Conservation (phyloP, 345 rosid genomes). For the Turritis glabra region DNA sequence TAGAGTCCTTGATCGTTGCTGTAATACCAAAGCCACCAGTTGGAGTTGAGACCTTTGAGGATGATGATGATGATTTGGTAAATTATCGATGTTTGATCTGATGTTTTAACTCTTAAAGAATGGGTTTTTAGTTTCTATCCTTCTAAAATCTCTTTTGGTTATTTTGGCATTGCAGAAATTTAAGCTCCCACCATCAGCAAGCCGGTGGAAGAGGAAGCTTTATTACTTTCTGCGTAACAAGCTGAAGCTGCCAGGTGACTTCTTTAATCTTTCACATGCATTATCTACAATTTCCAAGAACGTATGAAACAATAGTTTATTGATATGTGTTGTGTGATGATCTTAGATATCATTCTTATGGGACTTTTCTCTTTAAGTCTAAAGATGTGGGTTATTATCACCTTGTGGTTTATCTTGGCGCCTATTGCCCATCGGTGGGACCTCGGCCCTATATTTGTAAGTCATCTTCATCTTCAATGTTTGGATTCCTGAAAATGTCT, state of each 20-base stretch:
- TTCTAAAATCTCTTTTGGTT: neutral
- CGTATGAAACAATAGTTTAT: slow-evolving; percentile 11
- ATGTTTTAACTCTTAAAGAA: neutral
- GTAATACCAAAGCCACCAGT: slow-evolving; percentile 75
- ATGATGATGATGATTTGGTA: slow-evolving; percentile 59
- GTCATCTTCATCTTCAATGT: slow-evolving; percentile 38
- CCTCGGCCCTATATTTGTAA: slow-evolving; percentile 82
- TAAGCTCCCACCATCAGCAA: slow-evolving; percentile 70
- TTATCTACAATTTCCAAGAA: neutral
- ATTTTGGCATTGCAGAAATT: slow-evolving; percentile 54
- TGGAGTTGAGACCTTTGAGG: slow-evolving; percentile 52
- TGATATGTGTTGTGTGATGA: slow-evolving; percentile 34
- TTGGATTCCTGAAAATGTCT: neutral
- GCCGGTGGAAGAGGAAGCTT: slow-evolving; percentile 71
- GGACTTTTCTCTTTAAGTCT: slow-evolving; percentile 68
- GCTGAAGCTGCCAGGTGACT: slow-evolving; percentile 76
- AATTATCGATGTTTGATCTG: neutral
- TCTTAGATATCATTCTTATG: slow-evolving; percentile 73
- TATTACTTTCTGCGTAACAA: slow-evolving; percentile 59
- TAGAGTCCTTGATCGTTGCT: slow-evolving; percentile 74
- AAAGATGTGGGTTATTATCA: slow-evolving; percentile 59
- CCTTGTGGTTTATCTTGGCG: slow-evolving; percentile 78
- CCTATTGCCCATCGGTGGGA: slow-evolving; percentile 83
- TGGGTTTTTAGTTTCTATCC: neutral
- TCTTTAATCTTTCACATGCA: slow-evolving; percentile 2